Base-by-base conservation (phyloP, 345 rosid species). In the Tarenaya hassleriana region DNA sequence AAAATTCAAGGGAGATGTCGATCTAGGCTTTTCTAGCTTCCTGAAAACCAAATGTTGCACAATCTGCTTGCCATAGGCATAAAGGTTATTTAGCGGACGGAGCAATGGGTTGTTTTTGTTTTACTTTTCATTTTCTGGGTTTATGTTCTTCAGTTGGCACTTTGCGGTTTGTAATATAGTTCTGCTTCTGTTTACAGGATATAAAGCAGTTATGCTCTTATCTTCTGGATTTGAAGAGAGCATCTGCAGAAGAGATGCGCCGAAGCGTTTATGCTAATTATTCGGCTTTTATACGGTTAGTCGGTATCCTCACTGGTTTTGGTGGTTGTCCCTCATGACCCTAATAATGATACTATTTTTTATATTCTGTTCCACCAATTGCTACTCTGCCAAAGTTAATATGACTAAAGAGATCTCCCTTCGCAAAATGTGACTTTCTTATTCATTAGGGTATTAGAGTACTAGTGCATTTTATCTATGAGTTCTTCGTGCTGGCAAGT, bases 221-320 rank as follows among this genome's bases (percentile, higher is more conserved):
- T 68, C 78, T 94, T 53, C 55, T 94, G 79, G 97, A 88, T 75
- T 75, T 94, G 80, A 94, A 94, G 83, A 86, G 68, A 79, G 89
- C 81, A 55, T 94, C 99, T 11, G 99, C 99, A 3, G 99, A 94
- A 63, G 99, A 88, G 76, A 86, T 94, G 99, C 82, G 99, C 10
- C 83, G 72, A 67, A 94, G 97, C 58, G 99, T 94, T 11, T 94
- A 88, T 67, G 99, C 99, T 48, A 94, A 94, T 61, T 94, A 94
- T 58, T 59, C 99, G 3, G 97, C 99, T 41, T 94, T 94, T 63
- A 94, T 94, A 46, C 86, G 97, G 99, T 92, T 31, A 55, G 72
- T 52, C 18, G 10, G 32, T 49, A 49, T 18, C 47, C 56, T 66
- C 17, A n/a, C 41, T 39, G 7, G 17, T 7, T 33, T 27, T 44